Conservation (phyloP, 164 flowering plant species). For the Vitis amurensis region DNA sequence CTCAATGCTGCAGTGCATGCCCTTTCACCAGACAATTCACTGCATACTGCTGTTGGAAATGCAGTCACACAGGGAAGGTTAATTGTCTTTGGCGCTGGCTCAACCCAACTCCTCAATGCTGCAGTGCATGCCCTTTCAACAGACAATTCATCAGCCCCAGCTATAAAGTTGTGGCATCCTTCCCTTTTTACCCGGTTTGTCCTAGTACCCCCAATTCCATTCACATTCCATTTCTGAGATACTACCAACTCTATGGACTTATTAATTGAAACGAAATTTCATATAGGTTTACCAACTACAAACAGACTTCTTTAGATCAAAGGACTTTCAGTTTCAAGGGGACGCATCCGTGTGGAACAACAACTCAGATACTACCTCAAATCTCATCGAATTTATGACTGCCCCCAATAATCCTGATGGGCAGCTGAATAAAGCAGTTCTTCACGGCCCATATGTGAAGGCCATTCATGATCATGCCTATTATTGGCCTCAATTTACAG, state of each 20-base stretch:
- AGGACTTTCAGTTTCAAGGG: conserved; percentile 40
- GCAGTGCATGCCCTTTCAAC: conserved; percentile 65
- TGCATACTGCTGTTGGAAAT: conserved; percentile 59
- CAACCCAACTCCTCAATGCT: conserved; percentile 68
- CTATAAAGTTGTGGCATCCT: conserved; percentile 50
- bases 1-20: conserved; percentile 67
- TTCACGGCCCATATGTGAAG: conserved; percentile 36
- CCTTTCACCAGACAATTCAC: conserved; percentile 28
- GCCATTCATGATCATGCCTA: conserved; percentile 64
- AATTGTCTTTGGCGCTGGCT: conserved; percentile 67
- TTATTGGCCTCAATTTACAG: conserved; percentile 79
- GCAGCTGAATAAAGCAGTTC: conserved; percentile 32
- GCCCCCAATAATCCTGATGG: conserved; percentile 88
- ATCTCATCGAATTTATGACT: conserved; percentile 65
- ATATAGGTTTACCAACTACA: conserved; percentile 38
- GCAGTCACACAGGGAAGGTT: conserved; percentile 49
- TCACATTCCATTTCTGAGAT: no score
- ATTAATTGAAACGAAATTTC: not conserved
- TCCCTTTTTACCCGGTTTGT: conserved; percentile 58
- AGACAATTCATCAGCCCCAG: conserved; percentile 27
- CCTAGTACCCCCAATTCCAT: not conserved
- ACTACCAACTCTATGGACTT: not conserved
- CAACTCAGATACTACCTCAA: conserved; percentile 13
- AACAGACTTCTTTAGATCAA: conserved; percentile 37
- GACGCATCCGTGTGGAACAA: conserved; percentile 45